phyloP scores from a whole-genome alignment of 2,329 filamentous ascomycete genomes.

The Talaromyces sp. region DNA sequence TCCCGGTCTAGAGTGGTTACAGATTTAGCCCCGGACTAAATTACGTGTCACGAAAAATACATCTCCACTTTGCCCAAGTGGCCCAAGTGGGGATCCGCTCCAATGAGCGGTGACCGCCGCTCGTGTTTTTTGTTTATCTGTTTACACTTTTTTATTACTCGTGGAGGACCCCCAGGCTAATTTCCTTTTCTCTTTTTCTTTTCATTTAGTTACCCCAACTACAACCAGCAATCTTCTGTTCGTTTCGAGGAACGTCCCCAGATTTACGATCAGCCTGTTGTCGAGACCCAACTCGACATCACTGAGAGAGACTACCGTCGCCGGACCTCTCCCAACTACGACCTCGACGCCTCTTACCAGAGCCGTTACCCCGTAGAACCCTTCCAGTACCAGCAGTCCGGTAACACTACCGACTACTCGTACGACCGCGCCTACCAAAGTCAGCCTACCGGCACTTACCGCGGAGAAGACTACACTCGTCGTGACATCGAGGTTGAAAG shows the following conservation, averaged over 20 bases:
- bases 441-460: slow-evolving; percentile 47
- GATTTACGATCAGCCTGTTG: slow-evolving; percentile 45
- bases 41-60: slow-evolving; percentile 28
- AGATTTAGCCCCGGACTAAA: slow-evolving; percentile 24
- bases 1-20: slow-evolving; percentile 24
- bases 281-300: slow-evolving; percentile 54
- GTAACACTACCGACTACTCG: slow-evolving; percentile 29
- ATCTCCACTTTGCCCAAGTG: slow-evolving; percentile 17
- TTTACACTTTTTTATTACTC: slow-evolving; percentile 19
- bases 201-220: slow-evolving; percentile 53
- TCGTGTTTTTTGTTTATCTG: slow-evolving; percentile 30
- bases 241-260: slow-evolving; percentile 49
- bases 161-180: slow-evolving; percentile 22
- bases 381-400: slow-evolving; percentile 26
- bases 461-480: slow-evolving; percentile 37
- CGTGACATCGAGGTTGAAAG: slow-evolving; percentile 33
- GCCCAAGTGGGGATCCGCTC: slow-evolving; percentile 7
- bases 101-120: slow-evolving; percentile 30
- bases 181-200: slow-evolving; percentile 19
- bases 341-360: slow-evolving; percentile 47
- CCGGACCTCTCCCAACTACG: slow-evolving; percentile 59
- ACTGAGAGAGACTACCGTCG: slow-evolving; percentile 67
- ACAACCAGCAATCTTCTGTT: slow-evolving; percentile 55
- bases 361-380: slow-evolving; percentile 36
- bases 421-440: slow-evolving; percentile 34